These are phyloP conservation scores for Prunus dulcis DNA, from an alignment of 306 rosid genomes.

Conservation along the genomic window DNA sequence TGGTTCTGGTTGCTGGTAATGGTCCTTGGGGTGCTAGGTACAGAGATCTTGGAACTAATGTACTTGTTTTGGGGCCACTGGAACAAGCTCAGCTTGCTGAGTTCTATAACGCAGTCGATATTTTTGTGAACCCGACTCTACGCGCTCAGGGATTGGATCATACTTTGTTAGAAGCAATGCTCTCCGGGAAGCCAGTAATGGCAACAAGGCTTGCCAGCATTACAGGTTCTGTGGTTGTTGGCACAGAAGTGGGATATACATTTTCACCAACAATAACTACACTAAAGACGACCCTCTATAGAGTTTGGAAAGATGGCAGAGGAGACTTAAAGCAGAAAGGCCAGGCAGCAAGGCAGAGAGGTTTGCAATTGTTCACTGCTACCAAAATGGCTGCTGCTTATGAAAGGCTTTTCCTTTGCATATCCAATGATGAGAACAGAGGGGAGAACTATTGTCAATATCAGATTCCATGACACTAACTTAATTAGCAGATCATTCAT, in stretches of 20 bases:
- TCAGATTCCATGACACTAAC: conserved; percentile 14
- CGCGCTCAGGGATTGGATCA: conserved; percentile 65
- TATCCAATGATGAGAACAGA: conserved; percentile 33
- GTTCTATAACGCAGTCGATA: conserved; percentile 58
- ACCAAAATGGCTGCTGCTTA: conserved; percentile 65
- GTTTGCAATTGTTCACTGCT: conserved; percentile 64
- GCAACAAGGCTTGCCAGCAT: conserved; percentile 72
- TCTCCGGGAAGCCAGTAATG: conserved; percentile 61
- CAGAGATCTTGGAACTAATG: conserved; percentile 47
- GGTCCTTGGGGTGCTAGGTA: conserved; percentile 78
- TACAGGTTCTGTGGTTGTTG: conserved; percentile 57
- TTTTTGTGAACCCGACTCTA: conserved; percentile 50
- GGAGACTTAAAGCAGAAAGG: conserved; percentile 53
- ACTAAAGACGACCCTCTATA: conserved; percentile 43
- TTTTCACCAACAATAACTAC: conserved; percentile 62
- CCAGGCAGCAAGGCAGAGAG: conserved; percentile 51
- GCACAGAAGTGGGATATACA: conserved; percentile 54
- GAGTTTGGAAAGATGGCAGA: conserved; percentile 38
- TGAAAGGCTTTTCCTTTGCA: conserved; percentile 75
- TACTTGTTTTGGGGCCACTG: conserved; percentile 55
- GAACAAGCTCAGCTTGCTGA: conserved; percentile 55
- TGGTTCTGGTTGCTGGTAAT: conserved; percentile 66
- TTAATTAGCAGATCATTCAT: neutral
- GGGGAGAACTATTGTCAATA: conserved; percentile 38
- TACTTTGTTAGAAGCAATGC: conserved; percentile 61